Percentiles rank a stretch among this genome's conserved stretches.
Evolutionary conservation across 352 stramenopile species (phyloP).

Genomic region (Peronospora farinosa): DNA sequence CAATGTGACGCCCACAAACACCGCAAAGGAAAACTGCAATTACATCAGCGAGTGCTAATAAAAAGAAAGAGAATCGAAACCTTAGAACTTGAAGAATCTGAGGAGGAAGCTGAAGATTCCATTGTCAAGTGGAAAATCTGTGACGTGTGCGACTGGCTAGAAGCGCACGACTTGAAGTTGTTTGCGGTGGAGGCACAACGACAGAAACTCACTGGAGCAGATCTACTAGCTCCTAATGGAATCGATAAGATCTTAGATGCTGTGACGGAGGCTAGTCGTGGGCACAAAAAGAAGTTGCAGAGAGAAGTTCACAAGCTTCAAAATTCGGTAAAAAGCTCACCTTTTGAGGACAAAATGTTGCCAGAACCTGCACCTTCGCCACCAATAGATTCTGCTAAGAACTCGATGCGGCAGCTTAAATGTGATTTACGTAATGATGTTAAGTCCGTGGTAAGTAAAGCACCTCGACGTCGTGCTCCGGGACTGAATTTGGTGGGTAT

Average conservation of each 20-base stretch:
- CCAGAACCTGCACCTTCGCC: constrained; percentile 9
- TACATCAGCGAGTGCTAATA: constrained; percentile 45
- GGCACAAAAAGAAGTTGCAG: constrained; percentile 73
- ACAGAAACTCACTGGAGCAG: constrained; percentile 41
- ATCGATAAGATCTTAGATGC: constrained; percentile 61
- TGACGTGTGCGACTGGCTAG: constrained; percentile 57
- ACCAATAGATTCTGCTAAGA: constrained; percentile 10
- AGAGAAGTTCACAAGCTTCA: constrained; percentile 77
- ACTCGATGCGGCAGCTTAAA: constrained; percentile 35
- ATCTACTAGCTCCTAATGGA: constrained; percentile 32
- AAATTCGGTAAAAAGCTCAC: background rate
- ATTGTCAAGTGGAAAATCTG: constrained; percentile 28
- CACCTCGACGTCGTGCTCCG: constrained; percentile 1
- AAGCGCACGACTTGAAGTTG: constrained; percentile 48
- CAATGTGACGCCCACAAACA: constrained; percentile 61
- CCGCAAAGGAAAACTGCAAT: constrained; percentile 77
- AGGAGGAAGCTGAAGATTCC: constrained; percentile 5
- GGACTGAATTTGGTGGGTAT: constrained; percentile 36
- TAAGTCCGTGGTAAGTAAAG: constrained; percentile 10
- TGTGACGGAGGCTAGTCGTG: constrained; percentile 39
- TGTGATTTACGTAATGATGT: constrained; percentile 59
- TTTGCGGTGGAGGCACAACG: constrained; percentile 41
- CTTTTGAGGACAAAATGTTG: constrained; percentile 3
- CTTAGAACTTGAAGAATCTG: constrained; percentile 1
- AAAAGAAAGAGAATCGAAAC: constrained; percentile 4